These are phyloP conservation scores for Boechera divaricarpa DNA, from an alignment of 345 rosid species.

Conservation along the genomic window DNA sequence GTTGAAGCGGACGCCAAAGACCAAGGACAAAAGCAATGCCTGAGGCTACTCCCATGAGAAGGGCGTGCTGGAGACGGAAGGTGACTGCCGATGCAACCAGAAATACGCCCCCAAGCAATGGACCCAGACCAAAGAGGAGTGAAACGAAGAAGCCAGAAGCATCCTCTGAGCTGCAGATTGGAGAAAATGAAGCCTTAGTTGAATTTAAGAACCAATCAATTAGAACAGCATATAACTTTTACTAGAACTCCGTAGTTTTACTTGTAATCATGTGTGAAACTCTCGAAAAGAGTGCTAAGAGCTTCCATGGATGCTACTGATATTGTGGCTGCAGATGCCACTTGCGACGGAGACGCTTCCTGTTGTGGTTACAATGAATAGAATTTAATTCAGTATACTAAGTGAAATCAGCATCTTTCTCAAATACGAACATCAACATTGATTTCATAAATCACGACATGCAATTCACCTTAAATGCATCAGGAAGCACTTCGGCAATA, in stretches of 20 bases:
- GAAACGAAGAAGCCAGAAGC: slow-evolving; percentile 98
- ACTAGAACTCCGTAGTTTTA: slow-evolving; percentile 46
- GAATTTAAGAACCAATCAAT: slow-evolving; percentile 14
- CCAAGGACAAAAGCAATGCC: slow-evolving; percentile 94
- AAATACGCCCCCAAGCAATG: slow-evolving; percentile 81
- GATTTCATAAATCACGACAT: slow-evolving; percentile 8
- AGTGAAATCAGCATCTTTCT: slow-evolving; percentile 16
- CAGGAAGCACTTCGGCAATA: slow-evolving; percentile 98
- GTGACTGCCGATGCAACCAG: slow-evolving; percentile 82
- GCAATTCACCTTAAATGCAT: slow-evolving; percentile 84
- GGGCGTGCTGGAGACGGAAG: slow-evolving; percentile 83
- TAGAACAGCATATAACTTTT: slow-evolving; percentile 22
- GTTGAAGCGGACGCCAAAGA: slow-evolving; percentile 90
- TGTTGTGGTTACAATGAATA: slow-evolving; percentile 40
- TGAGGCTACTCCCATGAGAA: slow-evolving; percentile 92
- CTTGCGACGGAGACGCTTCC: slow-evolving; percentile 96
- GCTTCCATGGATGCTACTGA: slow-evolving; percentile 99
- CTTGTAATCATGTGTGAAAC: slow-evolving; percentile 86
- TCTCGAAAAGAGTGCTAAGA: slow-evolving; percentile 78
- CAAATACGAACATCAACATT: slow-evolving; percentile 7
- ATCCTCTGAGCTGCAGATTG: slow-evolving; percentile 81
- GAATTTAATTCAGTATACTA: slow-evolving; percentile 20
- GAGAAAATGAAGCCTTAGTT: slow-evolving; percentile 32
- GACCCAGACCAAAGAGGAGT: slow-evolving; percentile 95
- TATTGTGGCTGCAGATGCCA: slow-evolving; percentile 93